These are phyloP conservation scores for Penicillium cosmopolitanum DNA, from an alignment of 495 filamentous ascomycete species.

Conservation along the genomic window DNA sequence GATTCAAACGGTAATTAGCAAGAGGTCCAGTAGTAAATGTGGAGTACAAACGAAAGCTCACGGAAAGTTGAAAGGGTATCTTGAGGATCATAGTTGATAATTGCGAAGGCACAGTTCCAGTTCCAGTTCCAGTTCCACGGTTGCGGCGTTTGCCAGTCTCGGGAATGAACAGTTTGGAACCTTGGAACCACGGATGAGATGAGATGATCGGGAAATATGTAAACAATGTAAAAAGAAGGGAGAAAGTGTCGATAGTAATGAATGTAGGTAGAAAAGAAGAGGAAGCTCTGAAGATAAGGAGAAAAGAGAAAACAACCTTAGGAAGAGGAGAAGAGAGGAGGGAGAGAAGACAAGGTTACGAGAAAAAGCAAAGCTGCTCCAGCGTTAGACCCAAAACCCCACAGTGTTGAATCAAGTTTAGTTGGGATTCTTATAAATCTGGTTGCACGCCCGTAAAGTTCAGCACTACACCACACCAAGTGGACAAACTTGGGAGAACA, in stretches of 20 bases:
- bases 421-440: background rate
- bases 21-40: background rate
- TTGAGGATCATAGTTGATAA: conserved; percentile 24
- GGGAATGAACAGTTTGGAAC: conserved; percentile 5
- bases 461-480: conserved; percentile 1
- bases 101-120: background rate
- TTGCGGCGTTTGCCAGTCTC: conserved; percentile 23
- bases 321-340: conserved; percentile 7
- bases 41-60: conserved; percentile 22
- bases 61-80: conserved; percentile 9
- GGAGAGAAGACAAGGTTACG: background rate
- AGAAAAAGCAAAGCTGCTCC: too few species aligned
- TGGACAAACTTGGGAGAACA: background rate
- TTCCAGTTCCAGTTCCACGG: conserved; percentile 7
- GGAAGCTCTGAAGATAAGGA: conserved; percentile 6
- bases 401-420: background rate
- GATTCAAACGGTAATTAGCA: conserved; percentile 23
- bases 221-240: conserved; percentile 6
- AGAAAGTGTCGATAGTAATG: conserved; percentile 6
- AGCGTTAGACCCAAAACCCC: background rate
- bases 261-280: conserved; percentile 12
- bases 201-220: conserved; percentile 4
- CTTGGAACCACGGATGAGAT: conserved; percentile 1
- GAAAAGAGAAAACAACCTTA: background rate
- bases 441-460: conserved; percentile 1